Evolutionary conservation across 257 asterid species (phyloP).

Genomic region (Agastache rugosa): DNA sequence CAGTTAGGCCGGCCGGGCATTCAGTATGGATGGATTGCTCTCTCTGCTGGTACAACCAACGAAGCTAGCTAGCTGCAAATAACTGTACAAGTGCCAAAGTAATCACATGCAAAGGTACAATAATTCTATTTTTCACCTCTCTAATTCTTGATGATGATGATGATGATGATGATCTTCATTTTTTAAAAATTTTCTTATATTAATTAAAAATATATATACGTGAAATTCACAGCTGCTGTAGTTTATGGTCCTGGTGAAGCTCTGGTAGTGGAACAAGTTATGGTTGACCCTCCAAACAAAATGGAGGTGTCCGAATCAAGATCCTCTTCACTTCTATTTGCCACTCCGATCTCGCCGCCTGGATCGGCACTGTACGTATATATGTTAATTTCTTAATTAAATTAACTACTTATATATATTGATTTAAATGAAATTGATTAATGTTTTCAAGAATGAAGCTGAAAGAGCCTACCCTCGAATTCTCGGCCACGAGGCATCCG

Average conservation of each 20-base stretch:
- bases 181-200: neutral
- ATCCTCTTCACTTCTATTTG: slow-evolving; percentile 84
- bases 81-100: slow-evolving; percentile 37
- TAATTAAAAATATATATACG: too few species aligned
- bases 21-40: neutral
- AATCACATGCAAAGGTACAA: slow-evolving; percentile 66
- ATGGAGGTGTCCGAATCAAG: slow-evolving; percentile 93
- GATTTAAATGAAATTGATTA: too few species aligned
- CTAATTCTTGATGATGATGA: neutral
- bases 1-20: neutral
- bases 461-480: slow-evolving; percentile 75
- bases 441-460: slow-evolving; percentile 58
- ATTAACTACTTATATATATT: neutral
- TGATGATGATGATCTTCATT: neutral
- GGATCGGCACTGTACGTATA: slow-evolving; percentile 79
- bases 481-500: slow-evolving; percentile 91
- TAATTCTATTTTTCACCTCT: neutral
- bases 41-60: neutral
- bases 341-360: slow-evolving; percentile 83
- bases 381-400: too few species aligned
- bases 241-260: slow-evolving; percentile 73
- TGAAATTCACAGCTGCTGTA: slow-evolving; percentile 68
- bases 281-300: slow-evolving; percentile 76
- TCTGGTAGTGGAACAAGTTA: slow-evolving; percentile 67
- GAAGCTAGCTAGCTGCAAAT: neutral